Percentiles rank a stretch among this genome's conserved stretches.
Conservation (phyloP, 257 asterid species). For the Phtheirospermum japonicum region DNA sequence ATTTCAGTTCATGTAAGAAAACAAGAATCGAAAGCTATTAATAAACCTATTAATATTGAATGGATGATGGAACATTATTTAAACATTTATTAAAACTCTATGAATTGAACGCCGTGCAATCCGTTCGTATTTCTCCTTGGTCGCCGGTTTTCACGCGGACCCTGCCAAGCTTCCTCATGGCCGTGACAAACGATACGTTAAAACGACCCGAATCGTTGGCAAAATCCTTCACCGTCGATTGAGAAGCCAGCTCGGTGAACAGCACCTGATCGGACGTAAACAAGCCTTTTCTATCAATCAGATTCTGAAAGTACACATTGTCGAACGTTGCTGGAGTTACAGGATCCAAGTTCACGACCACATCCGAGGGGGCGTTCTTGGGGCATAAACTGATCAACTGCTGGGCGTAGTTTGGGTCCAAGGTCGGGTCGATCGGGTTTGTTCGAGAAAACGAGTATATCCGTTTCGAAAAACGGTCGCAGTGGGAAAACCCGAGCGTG, state of each 20-base stretch:
- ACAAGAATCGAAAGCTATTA: too few relatives aligned
- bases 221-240: conserved; percentile 42
- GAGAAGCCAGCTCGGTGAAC: conserved; percentile 48
- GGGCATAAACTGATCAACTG: conserved; percentile 62
- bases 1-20: too few relatives aligned
- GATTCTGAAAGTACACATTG: conserved; percentile 54
- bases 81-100: not conserved
- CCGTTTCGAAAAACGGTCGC: conserved; percentile 57
- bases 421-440: conserved; percentile 54
- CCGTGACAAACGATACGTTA: conserved; percentile 47
- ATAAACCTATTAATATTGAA: too few relatives aligned
- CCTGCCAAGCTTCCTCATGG: conserved; percentile 72
- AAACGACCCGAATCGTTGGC: conserved; percentile 48
- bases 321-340: conserved; percentile 56
- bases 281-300: conserved; percentile 63
- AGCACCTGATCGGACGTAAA: conserved; percentile 72
- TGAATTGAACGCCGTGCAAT: conserved; percentile 56
- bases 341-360: conserved; percentile 57
- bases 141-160: conserved; percentile 60
- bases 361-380: conserved; percentile 39
- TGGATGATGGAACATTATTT: too few relatives aligned
- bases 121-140: conserved; percentile 58
- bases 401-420: conserved; percentile 55
- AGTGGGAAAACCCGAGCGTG: conserved; percentile 75
- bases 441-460: conserved; percentile 52